Percentiles rank a stretch among this genome's conserved stretches.
These are phyloP conservation scores for Zymoseptoria tritici DNA, from an alignment of 2,329 filamentous ascomycete genomes.

Conservation along the genomic window DNA sequence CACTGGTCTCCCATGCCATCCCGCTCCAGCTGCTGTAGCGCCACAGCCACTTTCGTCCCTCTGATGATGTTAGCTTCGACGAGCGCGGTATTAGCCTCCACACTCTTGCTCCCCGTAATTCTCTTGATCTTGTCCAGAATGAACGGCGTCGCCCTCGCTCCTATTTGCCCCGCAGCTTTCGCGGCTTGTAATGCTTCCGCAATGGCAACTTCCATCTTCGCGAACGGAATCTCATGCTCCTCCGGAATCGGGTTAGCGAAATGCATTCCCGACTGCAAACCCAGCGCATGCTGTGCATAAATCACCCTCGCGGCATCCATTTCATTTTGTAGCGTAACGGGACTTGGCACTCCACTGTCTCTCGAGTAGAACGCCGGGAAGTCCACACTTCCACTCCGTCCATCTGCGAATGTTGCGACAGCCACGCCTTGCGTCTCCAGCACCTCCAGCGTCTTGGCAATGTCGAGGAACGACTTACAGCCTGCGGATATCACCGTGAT, in stretches of 20 bases:
- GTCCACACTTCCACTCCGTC: slow-evolving; percentile 62
- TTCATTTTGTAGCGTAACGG: slow-evolving; percentile 65
- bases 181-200: slow-evolving; percentile 60
- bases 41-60: slow-evolving; percentile 58
- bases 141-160: slow-evolving; percentile 77
- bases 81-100: slow-evolving; percentile 65
- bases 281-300: slow-evolving; percentile 64
- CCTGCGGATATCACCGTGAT: slow-evolving; percentile 85
- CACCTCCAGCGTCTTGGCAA: slow-evolving; percentile 78
- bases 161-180: slow-evolving; percentile 57
- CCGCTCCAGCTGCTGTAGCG: slow-evolving; percentile 49
- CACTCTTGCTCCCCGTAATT: slow-evolving; percentile 63
- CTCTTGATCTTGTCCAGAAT: slow-evolving; percentile 72
- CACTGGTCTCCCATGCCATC: slow-evolving; percentile 11
- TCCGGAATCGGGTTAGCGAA: slow-evolving; percentile 85
- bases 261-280: slow-evolving; percentile 68
- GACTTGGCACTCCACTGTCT: slow-evolving; percentile 76
- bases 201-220: slow-evolving; percentile 64
- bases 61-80: slow-evolving; percentile 60
- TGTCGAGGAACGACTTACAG: slow-evolving; percentile 94
- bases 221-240: slow-evolving; percentile 60
- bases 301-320: slow-evolving; percentile 84
- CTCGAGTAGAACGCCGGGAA: slow-evolving; percentile 91
- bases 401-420: slow-evolving; percentile 85
- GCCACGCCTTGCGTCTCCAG: slow-evolving; percentile 67